Conservation (phyloP, 176 grass and related monocot genomes). For the Zoysia japonica region DNA sequence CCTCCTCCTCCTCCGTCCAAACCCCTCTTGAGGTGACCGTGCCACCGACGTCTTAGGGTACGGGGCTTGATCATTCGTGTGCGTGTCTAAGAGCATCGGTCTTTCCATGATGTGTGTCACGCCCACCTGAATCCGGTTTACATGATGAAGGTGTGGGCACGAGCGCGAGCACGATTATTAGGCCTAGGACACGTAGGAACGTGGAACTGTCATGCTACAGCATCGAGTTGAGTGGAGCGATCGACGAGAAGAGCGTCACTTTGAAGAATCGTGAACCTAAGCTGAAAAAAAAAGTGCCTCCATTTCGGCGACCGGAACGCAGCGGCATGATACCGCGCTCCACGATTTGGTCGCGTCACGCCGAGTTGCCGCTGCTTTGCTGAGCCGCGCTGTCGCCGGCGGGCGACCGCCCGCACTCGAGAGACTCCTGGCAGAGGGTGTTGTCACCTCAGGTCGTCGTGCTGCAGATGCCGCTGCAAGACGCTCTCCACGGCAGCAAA, state of each 20-base stretch:
- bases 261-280: not conserved
- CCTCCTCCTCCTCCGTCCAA: not conserved
- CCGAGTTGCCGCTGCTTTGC: conserved; percentile 55
- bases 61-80: not conserved
- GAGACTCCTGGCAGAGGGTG: conserved; percentile 50
- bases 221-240: not conserved
- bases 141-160: conserved; percentile 2
- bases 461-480: not conserved
- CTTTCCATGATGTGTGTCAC: conserved; percentile 25
- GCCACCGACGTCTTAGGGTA: conserved; percentile 9
- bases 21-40: conserved; percentile 31
- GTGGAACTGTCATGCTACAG: conserved; percentile 22
- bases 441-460: conserved; percentile 44
- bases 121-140: conserved; percentile 13
- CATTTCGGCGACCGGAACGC: conserved; percentile 36
- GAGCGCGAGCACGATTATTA: conserved; percentile 34
- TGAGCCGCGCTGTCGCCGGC: conserved; percentile 34
- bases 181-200: conserved; percentile 28
- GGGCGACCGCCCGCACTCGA: conserved; percentile 12
- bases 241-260: not conserved
- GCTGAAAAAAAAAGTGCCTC: conserved; percentile 16
- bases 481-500: not conserved
- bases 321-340: not conserved
- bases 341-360: conserved; percentile 53
- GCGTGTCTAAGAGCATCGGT: not conserved